Percentiles rank a stretch among this genome's conserved stretches.
phyloP scores from a whole-genome alignment of 2,329 filamentous ascomycete species.

The Fusarium multiceps region DNA sequence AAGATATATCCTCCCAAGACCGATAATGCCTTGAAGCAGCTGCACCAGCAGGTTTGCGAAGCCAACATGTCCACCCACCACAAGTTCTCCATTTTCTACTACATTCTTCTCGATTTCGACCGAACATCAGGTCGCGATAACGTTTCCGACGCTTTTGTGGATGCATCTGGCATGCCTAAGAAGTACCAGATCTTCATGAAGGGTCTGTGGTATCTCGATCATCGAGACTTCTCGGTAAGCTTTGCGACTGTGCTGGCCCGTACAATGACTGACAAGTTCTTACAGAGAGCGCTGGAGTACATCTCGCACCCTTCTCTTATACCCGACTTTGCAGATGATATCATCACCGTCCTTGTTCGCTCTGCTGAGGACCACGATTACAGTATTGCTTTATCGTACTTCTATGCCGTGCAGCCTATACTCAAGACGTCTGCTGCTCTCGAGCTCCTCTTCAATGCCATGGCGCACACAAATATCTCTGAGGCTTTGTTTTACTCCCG shows the following conservation, averaged over 20 bases:
- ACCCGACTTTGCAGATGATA: slow-evolving; percentile 85
- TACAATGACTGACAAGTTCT: neutral
- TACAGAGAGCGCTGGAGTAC: slow-evolving; percentile 74
- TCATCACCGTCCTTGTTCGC: slow-evolving; percentile 75
- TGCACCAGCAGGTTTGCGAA: slow-evolving; percentile 77
- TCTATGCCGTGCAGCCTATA: slow-evolving; percentile 78
- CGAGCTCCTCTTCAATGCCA: slow-evolving; percentile 74
- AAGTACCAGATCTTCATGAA: slow-evolving; percentile 85
- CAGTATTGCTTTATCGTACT: slow-evolving; percentile 79
- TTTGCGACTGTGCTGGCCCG: neutral
- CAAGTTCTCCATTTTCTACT: slow-evolving; percentile 86
- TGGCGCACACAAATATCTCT: slow-evolving; percentile 73
- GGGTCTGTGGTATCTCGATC: slow-evolving; percentile 84
- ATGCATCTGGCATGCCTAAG: slow-evolving; percentile 72
- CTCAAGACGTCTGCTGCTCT: slow-evolving; percentile 72
- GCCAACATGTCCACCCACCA: slow-evolving; percentile 75
- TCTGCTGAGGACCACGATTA: slow-evolving; percentile 70
- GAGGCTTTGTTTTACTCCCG: slow-evolving; percentile 81
- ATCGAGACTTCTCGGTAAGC: slow-evolving; percentile 71
- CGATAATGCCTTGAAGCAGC: slow-evolving; percentile 72
- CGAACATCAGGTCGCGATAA: slow-evolving; percentile 62
- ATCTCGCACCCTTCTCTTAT: slow-evolving; percentile 83
- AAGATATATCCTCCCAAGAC: slow-evolving; percentile 80
- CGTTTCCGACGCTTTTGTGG: slow-evolving; percentile 67
- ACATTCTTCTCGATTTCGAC: slow-evolving; percentile 81